These are phyloP conservation scores for Silybum marianum DNA, from an alignment of 129 eudicot genomes.

Conservation along the genomic window DNA sequence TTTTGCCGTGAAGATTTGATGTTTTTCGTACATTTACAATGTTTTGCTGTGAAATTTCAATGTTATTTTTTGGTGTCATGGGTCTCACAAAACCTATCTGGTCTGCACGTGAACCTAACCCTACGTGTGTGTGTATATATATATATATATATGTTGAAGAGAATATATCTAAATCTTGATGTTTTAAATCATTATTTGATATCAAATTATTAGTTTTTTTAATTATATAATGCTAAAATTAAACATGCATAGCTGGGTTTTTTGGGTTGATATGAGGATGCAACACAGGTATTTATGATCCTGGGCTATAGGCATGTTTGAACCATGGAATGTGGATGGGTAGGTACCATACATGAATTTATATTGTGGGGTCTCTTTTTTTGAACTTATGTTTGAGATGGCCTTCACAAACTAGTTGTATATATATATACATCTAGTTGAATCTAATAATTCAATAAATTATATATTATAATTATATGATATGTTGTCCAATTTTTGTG, in stretches of 20 bases:
- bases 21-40: too few species aligned
- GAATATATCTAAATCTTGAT: background rate
- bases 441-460: conserved; percentile 23
- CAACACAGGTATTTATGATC: conserved; percentile 34
- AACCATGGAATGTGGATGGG: conserved; percentile 34
- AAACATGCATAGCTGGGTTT: conserved; percentile 35
- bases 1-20: too few species aligned
- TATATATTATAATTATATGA: background rate
- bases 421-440: background rate
- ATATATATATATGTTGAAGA: background rate
- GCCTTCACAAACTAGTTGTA: conserved; percentile 25
- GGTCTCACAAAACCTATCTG: too few species aligned
- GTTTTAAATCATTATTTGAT: background rate
- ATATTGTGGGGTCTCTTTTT: conserved; percentile 29
- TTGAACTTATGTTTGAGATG: conserved; percentile 20
- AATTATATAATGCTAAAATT: conserved; percentile 15
- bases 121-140: too few species aligned
- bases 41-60: too few species aligned
- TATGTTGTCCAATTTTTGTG: background rate
- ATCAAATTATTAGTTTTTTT: background rate
- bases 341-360: conserved; percentile 34
- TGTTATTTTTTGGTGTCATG: too few species aligned
- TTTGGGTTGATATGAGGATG: conserved; percentile 38
- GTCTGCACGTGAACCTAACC: too few species aligned
- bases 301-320: conserved; percentile 30